Conservation (phyloP, 2,329 filamentous ascomycete genomes). For the Ophiostoma sp. region DNA sequence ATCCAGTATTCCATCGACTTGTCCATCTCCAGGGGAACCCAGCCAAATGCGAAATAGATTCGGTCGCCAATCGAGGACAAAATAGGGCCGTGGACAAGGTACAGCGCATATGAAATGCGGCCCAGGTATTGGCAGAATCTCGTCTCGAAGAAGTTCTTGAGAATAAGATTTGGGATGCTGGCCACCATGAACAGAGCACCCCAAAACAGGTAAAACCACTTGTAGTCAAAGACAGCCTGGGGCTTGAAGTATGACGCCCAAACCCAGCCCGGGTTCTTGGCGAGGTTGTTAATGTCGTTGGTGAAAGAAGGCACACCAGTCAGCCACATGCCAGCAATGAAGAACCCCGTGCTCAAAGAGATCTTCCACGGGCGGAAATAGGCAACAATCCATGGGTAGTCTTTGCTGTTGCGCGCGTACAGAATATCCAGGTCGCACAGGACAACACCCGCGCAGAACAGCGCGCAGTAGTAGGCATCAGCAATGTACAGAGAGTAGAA, state of each 20-base stretch:
- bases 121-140: conserved; percentile 58
- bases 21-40: conserved; percentile 39
- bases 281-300: conserved; percentile 44
- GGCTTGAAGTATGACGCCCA: conserved; percentile 58
- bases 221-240: conserved; percentile 59
- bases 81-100: conserved; percentile 60
- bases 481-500: conserved; percentile 63
- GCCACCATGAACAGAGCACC: conserved; percentile 54
- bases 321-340: conserved; percentile 51
- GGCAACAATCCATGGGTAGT: conserved; percentile 48
- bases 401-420: conserved; percentile 36
- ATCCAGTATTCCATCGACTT: conserved; percentile 53
- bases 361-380: conserved; percentile 45
- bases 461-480: conserved; percentile 58
- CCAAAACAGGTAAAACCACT: conserved; percentile 64
- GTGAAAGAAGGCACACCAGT: conserved; percentile 55
- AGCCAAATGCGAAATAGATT: conserved; percentile 58
- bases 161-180: conserved; percentile 52
- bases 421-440: conserved; percentile 58
- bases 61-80: conserved; percentile 57
- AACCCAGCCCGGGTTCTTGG: conserved; percentile 55
- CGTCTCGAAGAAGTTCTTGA: conserved; percentile 55
- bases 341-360: conserved; percentile 48
- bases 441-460: conserved; percentile 58
- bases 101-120: conserved; percentile 57